Evolutionary conservation across 2,329 filamentous ascomycete species (phyloP).

Genomic region (Ceratocystis colombiana): DNA sequence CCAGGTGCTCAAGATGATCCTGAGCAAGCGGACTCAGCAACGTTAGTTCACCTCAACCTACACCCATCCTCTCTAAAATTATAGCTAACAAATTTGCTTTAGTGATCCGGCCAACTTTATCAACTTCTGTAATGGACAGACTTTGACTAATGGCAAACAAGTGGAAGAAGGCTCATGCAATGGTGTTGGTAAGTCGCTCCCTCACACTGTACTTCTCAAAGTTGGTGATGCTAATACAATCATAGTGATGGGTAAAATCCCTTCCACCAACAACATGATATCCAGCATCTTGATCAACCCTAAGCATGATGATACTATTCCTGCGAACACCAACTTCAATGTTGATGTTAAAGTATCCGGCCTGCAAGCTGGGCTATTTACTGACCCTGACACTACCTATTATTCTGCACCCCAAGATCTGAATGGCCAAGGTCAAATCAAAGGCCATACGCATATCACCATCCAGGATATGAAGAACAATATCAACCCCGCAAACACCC

Average conservation of each 20-base stretch:
- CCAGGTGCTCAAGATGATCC: slow-evolving; percentile 40
- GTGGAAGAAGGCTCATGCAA: slow-evolving; percentile 52
- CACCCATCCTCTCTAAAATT: not conserved
- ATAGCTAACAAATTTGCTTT: slow-evolving; percentile 26
- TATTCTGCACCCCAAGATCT: slow-evolving; percentile 50
- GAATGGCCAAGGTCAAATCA: slow-evolving; percentile 40
- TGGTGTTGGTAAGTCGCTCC: slow-evolving; percentile 43
- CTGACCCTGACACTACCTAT: slow-evolving; percentile 50
- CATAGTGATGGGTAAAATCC: slow-evolving; percentile 51
- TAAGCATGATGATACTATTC: slow-evolving; percentile 41
- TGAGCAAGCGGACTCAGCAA: slow-evolving; percentile 44
- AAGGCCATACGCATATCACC: slow-evolving; percentile 51
- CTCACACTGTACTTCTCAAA: not conserved
- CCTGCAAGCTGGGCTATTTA: slow-evolving; percentile 49
- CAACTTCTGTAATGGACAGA: slow-evolving; percentile 50
- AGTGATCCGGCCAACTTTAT: slow-evolving; percentile 53
- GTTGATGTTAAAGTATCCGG: slow-evolving; percentile 45
- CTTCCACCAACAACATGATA: slow-evolving; percentile 46
- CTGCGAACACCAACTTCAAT: slow-evolving; percentile 41
- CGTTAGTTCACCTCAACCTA: slow-evolving; percentile 36
- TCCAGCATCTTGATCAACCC: slow-evolving; percentile 47
- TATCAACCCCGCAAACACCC: slow-evolving; percentile 42
- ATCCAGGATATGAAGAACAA: slow-evolving; percentile 46
- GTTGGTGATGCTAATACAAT: slow-evolving; percentile 26
- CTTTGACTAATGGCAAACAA: slow-evolving; percentile 52